These are phyloP conservation scores for Lojkania enalia DNA, from an alignment of 2,329 filamentous ascomycete species.

Conservation along the genomic window DNA sequence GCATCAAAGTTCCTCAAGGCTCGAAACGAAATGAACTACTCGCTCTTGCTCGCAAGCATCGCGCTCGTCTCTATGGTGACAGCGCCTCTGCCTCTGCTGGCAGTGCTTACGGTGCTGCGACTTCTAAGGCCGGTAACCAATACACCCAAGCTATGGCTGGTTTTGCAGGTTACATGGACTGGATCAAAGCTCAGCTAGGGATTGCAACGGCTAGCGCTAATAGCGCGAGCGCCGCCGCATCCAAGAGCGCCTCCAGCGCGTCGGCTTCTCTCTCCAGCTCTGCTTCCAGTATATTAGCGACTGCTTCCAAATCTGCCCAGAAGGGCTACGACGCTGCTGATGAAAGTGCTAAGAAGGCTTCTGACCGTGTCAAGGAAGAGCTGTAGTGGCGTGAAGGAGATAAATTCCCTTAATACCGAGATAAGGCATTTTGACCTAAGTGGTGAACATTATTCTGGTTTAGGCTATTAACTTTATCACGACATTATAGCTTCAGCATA, in stretches of 20 bases:
- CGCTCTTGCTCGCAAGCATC: slow-evolving; percentile 86
- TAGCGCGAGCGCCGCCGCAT: slow-evolving; percentile 39
- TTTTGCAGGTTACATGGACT: slow-evolving; percentile 46
- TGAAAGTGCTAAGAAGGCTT: slow-evolving; percentile 37
- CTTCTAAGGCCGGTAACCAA: slow-evolving; percentile 67
- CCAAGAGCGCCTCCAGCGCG: slow-evolving; percentile 31
- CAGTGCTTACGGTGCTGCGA: slow-evolving; percentile 50
- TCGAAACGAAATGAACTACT: slow-evolving; percentile 88
- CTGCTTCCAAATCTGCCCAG: slow-evolving; percentile 31
- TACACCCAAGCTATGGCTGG: slow-evolving; percentile 68
- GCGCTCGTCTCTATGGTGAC: slow-evolving; percentile 70
- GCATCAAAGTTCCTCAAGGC: slow-evolving; percentile 86
- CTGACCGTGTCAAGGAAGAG: slow-evolving; percentile 49
- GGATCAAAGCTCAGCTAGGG: slow-evolving; percentile 51
- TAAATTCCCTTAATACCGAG: not conserved
- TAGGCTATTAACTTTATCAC: not conserved
- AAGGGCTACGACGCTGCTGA: slow-evolving; percentile 39
- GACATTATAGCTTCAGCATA: not conserved
- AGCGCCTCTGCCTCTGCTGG: slow-evolving; percentile 52
- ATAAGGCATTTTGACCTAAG: not conserved
- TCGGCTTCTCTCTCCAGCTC: slow-evolving; percentile 24
- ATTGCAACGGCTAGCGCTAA: slow-evolving; percentile 45
- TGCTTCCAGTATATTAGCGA: slow-evolving; percentile 20
- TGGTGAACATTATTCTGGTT: not conserved
- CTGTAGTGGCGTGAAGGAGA: slow-evolving; percentile 49